phyloP scores from a whole-genome alignment of 2,329 filamentous ascomycete genomes.

The Aspergillus melleus region DNA sequence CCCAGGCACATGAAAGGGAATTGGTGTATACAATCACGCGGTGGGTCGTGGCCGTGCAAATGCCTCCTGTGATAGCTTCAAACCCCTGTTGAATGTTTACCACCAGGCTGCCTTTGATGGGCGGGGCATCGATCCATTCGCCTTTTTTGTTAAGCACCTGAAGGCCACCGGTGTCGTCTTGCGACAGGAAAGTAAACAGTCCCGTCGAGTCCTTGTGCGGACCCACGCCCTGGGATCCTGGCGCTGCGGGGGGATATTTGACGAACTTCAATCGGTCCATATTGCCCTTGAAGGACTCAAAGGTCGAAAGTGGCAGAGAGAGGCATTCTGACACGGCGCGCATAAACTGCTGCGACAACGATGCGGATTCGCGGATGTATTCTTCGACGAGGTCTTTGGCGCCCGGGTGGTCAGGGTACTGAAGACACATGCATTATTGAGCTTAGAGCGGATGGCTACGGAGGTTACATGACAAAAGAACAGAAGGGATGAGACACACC shows the following conservation, averaged over 20 bases:
- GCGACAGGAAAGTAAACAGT: slow-evolving; percentile 43
- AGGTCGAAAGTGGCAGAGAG: slow-evolving; percentile 49
- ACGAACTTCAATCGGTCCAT: slow-evolving; percentile 59
- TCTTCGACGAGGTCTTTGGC: slow-evolving; percentile 40
- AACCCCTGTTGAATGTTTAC: slow-evolving; percentile 55
- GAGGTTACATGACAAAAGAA: no score
- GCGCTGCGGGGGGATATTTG: slow-evolving; percentile 50
- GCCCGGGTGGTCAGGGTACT: slow-evolving; percentile 30
- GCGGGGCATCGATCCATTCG: slow-evolving; percentile 47
- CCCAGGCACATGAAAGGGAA: no score
- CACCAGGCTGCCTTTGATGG: slow-evolving; percentile 45
- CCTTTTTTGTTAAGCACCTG: slow-evolving; percentile 49
- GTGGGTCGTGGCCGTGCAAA: slow-evolving; percentile 48
- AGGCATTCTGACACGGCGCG: slow-evolving; percentile 57
- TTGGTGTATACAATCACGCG: slow-evolving; percentile 32
- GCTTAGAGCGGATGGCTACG: not conserved
- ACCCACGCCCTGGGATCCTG: slow-evolving; percentile 54
- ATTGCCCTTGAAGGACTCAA: slow-evolving; percentile 48
- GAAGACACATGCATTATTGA: no score
- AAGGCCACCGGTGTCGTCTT: slow-evolving; percentile 46
- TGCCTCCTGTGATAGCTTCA: slow-evolving; percentile 57
- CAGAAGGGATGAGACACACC: slow-evolving; percentile 9
- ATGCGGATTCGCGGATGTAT: slow-evolving; percentile 53
- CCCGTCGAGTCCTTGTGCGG: slow-evolving; percentile 59
- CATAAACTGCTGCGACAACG: slow-evolving; percentile 54